phyloP scores from a whole-genome alignment of 768 basidiomycete genomes.

The Lactifluus volemus region DNA sequence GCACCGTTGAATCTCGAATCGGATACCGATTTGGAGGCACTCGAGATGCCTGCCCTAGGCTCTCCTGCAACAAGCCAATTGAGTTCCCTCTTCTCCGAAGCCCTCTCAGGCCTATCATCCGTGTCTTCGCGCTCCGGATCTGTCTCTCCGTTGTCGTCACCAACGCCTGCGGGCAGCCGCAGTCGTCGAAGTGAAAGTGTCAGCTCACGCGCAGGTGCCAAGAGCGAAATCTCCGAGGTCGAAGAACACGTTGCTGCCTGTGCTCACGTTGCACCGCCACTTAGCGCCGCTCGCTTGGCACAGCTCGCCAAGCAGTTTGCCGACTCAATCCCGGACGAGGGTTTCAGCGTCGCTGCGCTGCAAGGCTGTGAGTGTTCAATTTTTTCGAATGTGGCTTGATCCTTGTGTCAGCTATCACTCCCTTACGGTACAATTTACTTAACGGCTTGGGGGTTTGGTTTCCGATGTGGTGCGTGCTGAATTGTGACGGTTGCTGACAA shows the following conservation, averaged over 20 bases:
- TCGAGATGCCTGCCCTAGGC: slow-evolving; percentile 35
- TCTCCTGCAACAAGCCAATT: slow-evolving; percentile 39
- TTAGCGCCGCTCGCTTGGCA: slow-evolving; percentile 55
- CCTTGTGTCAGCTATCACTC: slow-evolving; percentile 19
- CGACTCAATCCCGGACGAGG: slow-evolving; percentile 72
- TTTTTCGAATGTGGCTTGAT: slow-evolving; percentile 16
- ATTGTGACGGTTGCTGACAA: slow-evolving; percentile 22
- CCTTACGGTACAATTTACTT: slow-evolving; percentile 8
- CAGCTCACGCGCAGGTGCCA: slow-evolving; percentile 19
- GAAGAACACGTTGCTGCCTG: slow-evolving; percentile 49
- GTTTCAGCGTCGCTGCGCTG: slow-evolving; percentile 83
- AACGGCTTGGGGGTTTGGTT: slow-evolving; percentile 8
- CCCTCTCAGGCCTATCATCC: slow-evolving; percentile 33
- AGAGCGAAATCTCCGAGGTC: slow-evolving; percentile 39
- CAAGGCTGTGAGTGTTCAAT: slow-evolving; percentile 68
- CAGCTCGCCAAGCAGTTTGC: slow-evolving; percentile 72
- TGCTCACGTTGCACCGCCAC: slow-evolving; percentile 55
- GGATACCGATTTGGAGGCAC: slow-evolving; percentile 38
- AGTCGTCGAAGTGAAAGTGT: slow-evolving; percentile 17
- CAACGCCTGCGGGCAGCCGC: slow-evolving; percentile 15
- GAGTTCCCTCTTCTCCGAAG: slow-evolving; percentile 37
- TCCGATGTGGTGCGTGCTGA: slow-evolving; percentile 16
- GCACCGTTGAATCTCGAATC: slow-evolving; percentile 24
- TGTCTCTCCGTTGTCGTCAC: slow-evolving; percentile 20
- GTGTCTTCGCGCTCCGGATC: slow-evolving; percentile 30